Evolutionary conservation across 768 basidiomycete genomes (phyloP).

Genomic region (Candolleomyces eurysporus): DNA sequence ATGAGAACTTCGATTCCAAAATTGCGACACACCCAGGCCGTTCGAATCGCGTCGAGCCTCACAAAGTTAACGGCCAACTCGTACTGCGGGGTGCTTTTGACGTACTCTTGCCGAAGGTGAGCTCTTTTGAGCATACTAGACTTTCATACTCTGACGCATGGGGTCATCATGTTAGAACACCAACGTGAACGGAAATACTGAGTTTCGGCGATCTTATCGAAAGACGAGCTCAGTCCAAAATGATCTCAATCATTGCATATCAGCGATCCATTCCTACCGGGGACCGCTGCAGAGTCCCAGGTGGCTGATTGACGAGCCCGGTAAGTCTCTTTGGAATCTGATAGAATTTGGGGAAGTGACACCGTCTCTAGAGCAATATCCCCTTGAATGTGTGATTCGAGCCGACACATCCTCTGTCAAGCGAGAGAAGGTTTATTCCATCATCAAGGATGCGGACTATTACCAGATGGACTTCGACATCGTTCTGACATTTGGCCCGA

Average conservation of each 20-base stretch:
- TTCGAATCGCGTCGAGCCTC: conserved; percentile 14
- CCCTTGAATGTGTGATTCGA: background rate
- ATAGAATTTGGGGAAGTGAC: background rate
- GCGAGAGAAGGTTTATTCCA: background rate
- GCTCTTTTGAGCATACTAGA: background rate
- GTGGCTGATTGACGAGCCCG: background rate
- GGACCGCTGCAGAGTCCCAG: background rate
- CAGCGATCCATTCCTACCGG: background rate
- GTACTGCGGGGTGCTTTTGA: conserved; percentile 37
- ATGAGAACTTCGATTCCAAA: conserved; percentile 24
- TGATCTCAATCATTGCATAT: background rate
- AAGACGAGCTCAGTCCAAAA: background rate
- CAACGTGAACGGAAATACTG: conserved; percentile 40
- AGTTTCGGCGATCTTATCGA: conserved; percentile 22
- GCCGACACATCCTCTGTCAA: background rate
- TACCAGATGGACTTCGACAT: conserved; percentile 34
- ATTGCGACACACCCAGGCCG: conserved; percentile 40
- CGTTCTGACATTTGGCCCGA: conserved; percentile 49
- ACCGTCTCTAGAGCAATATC: background rate
- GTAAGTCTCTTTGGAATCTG: background rate
- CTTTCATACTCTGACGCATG: no score
- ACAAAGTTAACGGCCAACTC: conserved; percentile 34
- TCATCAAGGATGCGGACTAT: no score
- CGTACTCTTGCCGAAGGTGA: conserved; percentile 39
- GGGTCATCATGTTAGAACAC: conserved; percentile 31